These are phyloP conservation scores for Fusarium fujikuroi DNA, from an alignment of 2,329 filamentous ascomycete species.

Conservation along the genomic window DNA sequence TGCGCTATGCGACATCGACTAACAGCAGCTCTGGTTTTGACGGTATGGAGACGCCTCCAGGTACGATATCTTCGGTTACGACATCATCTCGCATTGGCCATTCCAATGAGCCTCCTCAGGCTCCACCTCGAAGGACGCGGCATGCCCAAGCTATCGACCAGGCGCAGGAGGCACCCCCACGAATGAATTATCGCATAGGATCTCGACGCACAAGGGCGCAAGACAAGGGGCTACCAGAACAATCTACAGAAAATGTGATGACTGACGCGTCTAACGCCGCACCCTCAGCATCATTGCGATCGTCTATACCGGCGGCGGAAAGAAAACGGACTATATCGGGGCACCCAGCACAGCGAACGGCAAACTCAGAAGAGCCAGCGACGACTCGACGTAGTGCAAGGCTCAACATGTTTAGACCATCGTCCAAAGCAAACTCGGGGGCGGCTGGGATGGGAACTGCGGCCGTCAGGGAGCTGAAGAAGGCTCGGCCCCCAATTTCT, in stretches of 20 bases:
- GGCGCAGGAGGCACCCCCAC: slow-evolving; percentile 69
- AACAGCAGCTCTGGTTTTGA: slow-evolving; percentile 59
- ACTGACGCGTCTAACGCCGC: slow-evolving; percentile 54
- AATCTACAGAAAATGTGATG: slow-evolving; percentile 52
- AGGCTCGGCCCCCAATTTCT: slow-evolving; percentile 78
- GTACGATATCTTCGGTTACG: slow-evolving; percentile 38
- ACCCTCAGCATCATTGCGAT: slow-evolving; percentile 50
- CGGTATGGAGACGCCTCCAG: slow-evolving; percentile 70
- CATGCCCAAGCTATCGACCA: slow-evolving; percentile 64
- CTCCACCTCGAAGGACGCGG: slow-evolving; percentile 63
- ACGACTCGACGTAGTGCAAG: slow-evolving; percentile 74
- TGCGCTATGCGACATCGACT: slow-evolving; percentile 55
- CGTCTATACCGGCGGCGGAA: slow-evolving; percentile 63
- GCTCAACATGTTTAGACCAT: slow-evolving; percentile 75
- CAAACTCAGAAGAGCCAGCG: slow-evolving; percentile 67
- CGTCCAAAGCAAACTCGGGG: slow-evolving; percentile 71
- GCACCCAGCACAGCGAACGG: slow-evolving; percentile 68
- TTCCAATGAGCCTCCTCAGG: slow-evolving; percentile 61
- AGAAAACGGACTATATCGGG: slow-evolving; percentile 95
- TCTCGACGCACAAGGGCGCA: slow-evolving; percentile 56
- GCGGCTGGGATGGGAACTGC: slow-evolving; percentile 67
- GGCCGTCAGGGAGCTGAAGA: slow-evolving; percentile 79
- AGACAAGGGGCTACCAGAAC: slow-evolving; percentile 49
- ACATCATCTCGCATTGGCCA: slow-evolving; percentile 39
- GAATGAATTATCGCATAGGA: slow-evolving; percentile 68